These are phyloP conservation scores for Yamadazyma atmosphaerica DNA, from an alignment of 1,139 yeast species.

Conservation along the genomic window DNA sequence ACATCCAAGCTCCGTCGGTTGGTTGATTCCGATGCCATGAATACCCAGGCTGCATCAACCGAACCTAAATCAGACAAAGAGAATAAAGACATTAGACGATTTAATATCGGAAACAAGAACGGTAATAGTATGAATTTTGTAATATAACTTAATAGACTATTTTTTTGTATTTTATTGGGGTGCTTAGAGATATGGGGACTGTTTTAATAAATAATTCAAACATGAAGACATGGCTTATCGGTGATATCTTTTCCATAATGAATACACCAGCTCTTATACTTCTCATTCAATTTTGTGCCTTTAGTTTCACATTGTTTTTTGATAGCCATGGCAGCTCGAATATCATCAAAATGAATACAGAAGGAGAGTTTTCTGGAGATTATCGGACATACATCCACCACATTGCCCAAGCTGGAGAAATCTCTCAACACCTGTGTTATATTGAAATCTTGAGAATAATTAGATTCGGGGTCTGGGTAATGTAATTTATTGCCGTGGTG, in stretches of 20 bases:
- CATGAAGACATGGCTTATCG: conserved; percentile 41
- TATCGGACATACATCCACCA: conserved; percentile 66
- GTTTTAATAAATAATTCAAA: conserved; percentile 1
- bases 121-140: conserved; percentile 15
- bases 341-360: conserved; percentile 61
- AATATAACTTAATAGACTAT: conserved; percentile 9
- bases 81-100: conserved; percentile 11
- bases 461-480: conserved; percentile 35
- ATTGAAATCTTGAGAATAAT: conserved; percentile 31
- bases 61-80: conserved; percentile 11
- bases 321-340: conserved; percentile 64
- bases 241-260: conserved; percentile 71
- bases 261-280: conserved; percentile 60
- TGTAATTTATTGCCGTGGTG: neutral
- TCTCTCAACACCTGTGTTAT: conserved; percentile 42
- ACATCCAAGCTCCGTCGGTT: conserved; percentile 53
- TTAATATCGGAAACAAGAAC: conserved; percentile 13
- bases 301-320: conserved; percentile 42
- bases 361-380: conserved; percentile 66
- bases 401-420: conserved; percentile 57
- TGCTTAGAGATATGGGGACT: neutral
- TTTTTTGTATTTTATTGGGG: conserved; percentile 1
- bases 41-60: conserved; percentile 8
- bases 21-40: conserved; percentile 35
- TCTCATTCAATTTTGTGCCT: conserved; percentile 40